Conservation (phyloP, 371 early-diverging fungal genomes). For the Mortierella sp. region DNA sequence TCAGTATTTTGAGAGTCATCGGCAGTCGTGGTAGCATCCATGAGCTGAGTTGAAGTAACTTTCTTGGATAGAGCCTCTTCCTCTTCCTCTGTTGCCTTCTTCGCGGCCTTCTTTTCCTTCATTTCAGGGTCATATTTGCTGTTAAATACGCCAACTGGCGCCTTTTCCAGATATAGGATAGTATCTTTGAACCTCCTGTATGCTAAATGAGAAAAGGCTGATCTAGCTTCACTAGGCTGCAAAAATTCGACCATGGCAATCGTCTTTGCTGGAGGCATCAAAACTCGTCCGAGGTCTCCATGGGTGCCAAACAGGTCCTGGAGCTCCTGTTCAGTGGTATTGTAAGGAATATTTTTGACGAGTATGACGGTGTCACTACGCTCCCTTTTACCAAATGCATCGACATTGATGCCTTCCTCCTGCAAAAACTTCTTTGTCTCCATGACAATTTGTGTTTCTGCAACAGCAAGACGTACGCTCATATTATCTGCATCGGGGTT, state of each 20-base stretch:
- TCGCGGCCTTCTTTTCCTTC: slow-evolving; percentile 49
- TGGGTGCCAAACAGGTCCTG: slow-evolving; percentile 84
- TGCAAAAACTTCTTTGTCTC: slow-evolving; percentile 94
- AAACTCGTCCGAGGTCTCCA: slow-evolving; percentile 89
- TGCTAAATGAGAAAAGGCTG: slow-evolving; percentile 91
- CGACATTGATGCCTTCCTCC: slow-evolving; percentile 81
- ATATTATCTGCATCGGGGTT: slow-evolving; percentile 88
- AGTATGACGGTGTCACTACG: slow-evolving; percentile 92
- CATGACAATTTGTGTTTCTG: slow-evolving; percentile 95
- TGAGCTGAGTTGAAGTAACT: slow-evolving; percentile 60
- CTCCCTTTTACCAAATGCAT: slow-evolving; percentile 80
- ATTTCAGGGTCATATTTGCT: slow-evolving; percentile 66
- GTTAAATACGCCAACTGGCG: slow-evolving; percentile 87
- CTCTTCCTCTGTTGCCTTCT: slow-evolving; percentile 52
- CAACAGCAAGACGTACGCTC: slow-evolving; percentile 94
- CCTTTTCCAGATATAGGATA: slow-evolving; percentile 94
- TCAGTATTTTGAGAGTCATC: slow-evolving; percentile 56
- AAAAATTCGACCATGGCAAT: slow-evolving; percentile 95
- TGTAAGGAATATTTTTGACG: slow-evolving; percentile 94
- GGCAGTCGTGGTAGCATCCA: slow-evolving; percentile 58
- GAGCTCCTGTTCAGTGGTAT: slow-evolving; percentile 85
- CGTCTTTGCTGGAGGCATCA: slow-evolving; percentile 95
- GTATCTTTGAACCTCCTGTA: slow-evolving; percentile 92
- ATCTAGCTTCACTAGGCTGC: slow-evolving; percentile 90
- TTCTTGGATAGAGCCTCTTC: slow-evolving; percentile 54